These are phyloP conservation scores for Kuraishia molischiana DNA, from an alignment of 805 yeast species.

Conservation along the genomic window DNA sequence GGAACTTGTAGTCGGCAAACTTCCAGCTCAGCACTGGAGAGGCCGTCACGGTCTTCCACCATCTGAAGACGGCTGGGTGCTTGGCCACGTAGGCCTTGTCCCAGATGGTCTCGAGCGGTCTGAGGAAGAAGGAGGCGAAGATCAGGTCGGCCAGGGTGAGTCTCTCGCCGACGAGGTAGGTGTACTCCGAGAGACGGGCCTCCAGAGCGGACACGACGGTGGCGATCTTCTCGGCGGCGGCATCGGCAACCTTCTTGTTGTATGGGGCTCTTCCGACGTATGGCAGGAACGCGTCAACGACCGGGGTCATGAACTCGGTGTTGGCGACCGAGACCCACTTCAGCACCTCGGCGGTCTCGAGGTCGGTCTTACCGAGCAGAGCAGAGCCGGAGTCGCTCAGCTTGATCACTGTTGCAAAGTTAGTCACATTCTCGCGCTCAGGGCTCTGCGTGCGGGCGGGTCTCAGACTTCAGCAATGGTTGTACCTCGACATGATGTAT, in stretches of 20 bases:
- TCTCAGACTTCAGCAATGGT: conserved; percentile 46
- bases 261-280: conserved; percentile 58
- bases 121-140: conserved; percentile 30
- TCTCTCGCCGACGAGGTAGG: conserved; percentile 39
- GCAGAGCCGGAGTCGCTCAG: conserved; percentile 1
- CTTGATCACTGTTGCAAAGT: conserved; percentile 2
- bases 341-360: conserved; percentile 56
- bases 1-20: conserved; percentile 39
- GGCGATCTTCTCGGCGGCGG: conserved; percentile 6
- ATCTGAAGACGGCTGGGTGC: conserved; percentile 42
- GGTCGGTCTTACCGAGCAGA: conserved; percentile 46
- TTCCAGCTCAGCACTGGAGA: conserved; percentile 27
- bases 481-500: conserved; percentile 62
- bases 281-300: conserved; percentile 46
- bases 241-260: conserved; percentile 54
- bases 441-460: too few species aligned
- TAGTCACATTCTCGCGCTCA: too few species aligned
- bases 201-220: conserved; percentile 13
- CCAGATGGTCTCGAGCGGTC: conserved; percentile 36
- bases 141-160: conserved; percentile 34
- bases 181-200: conserved; percentile 28
- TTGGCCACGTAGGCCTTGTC: conserved; percentile 41
- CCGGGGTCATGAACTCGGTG: conserved; percentile 45
- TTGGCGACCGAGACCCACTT: conserved; percentile 75
- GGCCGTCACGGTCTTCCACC: conserved; percentile 34